A percentile compares a stretch with the other conserved stretches of the same genome.
Evolutionary conservation across 305 asterid genomes (phyloP).

Genomic region (Solanum hybrid): DNA sequence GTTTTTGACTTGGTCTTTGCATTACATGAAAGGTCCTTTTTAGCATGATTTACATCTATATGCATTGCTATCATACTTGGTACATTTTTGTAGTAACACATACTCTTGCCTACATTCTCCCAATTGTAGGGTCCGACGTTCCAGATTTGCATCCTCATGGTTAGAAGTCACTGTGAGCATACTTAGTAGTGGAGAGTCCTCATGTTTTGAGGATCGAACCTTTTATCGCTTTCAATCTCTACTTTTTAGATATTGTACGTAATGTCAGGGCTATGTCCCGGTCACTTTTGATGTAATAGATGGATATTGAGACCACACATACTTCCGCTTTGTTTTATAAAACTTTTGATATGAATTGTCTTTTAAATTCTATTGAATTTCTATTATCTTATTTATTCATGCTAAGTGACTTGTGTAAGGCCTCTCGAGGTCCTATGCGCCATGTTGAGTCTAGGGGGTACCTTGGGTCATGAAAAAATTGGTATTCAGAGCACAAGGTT

Average conservation of each 20-base stretch:
- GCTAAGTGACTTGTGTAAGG: no score
- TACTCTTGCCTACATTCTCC: background rate
- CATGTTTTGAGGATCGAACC: background rate
- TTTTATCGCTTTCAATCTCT: background rate
- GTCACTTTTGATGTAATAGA: background rate
- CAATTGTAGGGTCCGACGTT: background rate
- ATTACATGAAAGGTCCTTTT: background rate
- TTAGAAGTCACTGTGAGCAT: background rate
- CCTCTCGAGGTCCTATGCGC: background rate
- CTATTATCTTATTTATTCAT: background rate
- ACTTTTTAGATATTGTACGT: background rate
- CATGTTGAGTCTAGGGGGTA: background rate
- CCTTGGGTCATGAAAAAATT: background rate
- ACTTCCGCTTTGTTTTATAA: background rate
- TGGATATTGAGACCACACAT: background rate
- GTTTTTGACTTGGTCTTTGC: background rate
- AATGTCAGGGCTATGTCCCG: background rate
- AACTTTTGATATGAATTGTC: background rate
- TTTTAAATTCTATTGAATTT: no score
- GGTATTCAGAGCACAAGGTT: background rate
- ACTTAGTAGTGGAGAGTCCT: background rate
- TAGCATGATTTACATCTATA: background rate
- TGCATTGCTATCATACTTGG: background rate
- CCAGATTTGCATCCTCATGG: background rate
- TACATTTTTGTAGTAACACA: background rate